Percentiles rank a stretch among this genome's conserved stretches.
Conservation (phyloP, 306 rosid species). For the Lagenaria siceraria region DNA sequence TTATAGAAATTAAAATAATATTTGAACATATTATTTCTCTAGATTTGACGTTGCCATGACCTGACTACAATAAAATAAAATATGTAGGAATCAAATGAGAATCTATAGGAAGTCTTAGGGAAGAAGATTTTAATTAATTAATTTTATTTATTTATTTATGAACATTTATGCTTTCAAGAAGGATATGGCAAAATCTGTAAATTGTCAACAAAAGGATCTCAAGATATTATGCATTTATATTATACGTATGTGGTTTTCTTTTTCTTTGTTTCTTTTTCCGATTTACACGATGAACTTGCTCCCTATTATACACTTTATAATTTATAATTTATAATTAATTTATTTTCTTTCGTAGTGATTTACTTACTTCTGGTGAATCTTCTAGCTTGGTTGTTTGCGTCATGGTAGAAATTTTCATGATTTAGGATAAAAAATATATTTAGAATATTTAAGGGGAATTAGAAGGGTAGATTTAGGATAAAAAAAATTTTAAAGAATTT, state of each 20-base stretch:
- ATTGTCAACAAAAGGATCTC: background rate
- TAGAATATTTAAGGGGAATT: background rate
- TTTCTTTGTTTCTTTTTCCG: no score
- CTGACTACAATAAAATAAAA: background rate
- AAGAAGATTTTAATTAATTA: background rate
- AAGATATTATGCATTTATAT: background rate
- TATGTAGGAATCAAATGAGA: background rate
- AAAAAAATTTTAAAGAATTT: no score
- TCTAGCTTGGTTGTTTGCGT: background rate
- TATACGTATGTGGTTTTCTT: accelerated
- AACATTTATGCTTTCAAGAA: background rate
- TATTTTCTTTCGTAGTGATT: background rate
- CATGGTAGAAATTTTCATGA: background rate
- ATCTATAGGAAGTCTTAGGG: background rate
- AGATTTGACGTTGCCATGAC: background rate
- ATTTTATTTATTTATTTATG: background rate
- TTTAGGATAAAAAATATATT: background rate
- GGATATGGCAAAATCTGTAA: background rate
- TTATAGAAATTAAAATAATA: no score
- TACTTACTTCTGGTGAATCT: background rate
- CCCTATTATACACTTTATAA: no score
- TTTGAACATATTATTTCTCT: background rate
- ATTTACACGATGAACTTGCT: background rate
- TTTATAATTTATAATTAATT: background rate
- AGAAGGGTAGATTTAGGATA: no score